Conservation (phyloP, 805 yeast species). For the Sungouiella blattae region DNA sequence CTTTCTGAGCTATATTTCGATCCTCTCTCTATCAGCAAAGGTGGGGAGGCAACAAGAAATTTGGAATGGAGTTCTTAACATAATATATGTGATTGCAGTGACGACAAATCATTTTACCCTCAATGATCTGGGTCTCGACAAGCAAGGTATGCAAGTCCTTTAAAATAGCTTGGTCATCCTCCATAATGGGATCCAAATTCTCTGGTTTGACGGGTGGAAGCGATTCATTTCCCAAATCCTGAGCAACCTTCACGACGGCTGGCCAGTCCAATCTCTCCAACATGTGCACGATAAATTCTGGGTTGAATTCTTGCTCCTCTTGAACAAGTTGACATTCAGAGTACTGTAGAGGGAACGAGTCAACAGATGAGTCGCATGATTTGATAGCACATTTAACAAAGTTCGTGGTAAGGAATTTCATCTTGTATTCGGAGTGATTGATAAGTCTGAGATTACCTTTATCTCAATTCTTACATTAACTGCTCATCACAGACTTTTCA, state of each 20-base stretch:
- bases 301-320: slow-evolving; percentile 77
- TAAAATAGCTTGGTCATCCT: slow-evolving; percentile 52
- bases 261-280: slow-evolving; percentile 84
- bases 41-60: slow-evolving; percentile 92
- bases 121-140: slow-evolving; percentile 79
- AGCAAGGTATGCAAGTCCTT: slow-evolving; percentile 74
- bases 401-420: slow-evolving; percentile 95
- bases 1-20: not conserved
- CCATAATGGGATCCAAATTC: slow-evolving; percentile 49
- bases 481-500: slow-evolving; percentile 3
- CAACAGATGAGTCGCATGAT: slow-evolving; percentile 67
- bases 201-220: slow-evolving; percentile 52
- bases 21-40: slow-evolving; percentile 43
- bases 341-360: slow-evolving; percentile 78
- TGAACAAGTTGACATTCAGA: slow-evolving; percentile 65
- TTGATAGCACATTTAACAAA: slow-evolving; percentile 92
- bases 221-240: slow-evolving; percentile 46
- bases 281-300: slow-evolving; percentile 74
- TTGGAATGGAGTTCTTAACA: slow-evolving; percentile 91
- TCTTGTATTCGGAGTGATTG: slow-evolving; percentile 19
- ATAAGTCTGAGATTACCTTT: no score
- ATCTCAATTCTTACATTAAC: no score
- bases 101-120: slow-evolving; percentile 86
- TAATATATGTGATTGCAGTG: slow-evolving; percentile 85
- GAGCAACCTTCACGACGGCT: slow-evolving; percentile 75